These are phyloP conservation scores for Eucalyptus pumila DNA, from an alignment of 345 rosid genomes.

Conservation along the genomic window DNA sequence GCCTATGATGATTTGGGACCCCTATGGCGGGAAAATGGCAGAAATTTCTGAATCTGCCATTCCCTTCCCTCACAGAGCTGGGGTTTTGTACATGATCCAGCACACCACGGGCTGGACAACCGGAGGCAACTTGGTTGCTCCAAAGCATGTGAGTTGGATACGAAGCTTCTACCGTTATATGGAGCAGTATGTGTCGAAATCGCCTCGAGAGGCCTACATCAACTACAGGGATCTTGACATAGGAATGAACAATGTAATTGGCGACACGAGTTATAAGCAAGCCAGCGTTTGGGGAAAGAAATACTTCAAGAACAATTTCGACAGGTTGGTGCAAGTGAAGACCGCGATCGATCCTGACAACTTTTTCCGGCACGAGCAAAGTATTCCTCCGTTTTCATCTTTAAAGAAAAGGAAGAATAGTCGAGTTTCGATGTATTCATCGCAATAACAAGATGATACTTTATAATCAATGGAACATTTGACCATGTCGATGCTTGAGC, in stretches of 20 bases:
- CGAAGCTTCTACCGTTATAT: not conserved
- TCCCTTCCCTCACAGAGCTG: slow-evolving; percentile 33
- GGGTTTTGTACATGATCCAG: slow-evolving; percentile 9
- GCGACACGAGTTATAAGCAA: slow-evolving; percentile 2
- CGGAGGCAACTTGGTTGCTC: not conserved
- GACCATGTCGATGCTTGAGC: not conserved
- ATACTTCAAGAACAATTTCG: slow-evolving; percentile 1
- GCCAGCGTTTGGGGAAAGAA: slow-evolving; percentile 20
- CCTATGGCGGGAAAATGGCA: slow-evolving; percentile 31
- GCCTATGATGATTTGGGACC: not conserved
- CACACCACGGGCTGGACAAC: not conserved
- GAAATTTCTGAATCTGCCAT: slow-evolving; percentile 12
- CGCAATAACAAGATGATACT: not conserved
- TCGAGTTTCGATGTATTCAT: not conserved
- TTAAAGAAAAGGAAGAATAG: not conserved
- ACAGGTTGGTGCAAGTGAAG: slow-evolving; percentile 18
- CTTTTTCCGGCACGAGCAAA: not conserved
- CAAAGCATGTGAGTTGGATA: slow-evolving; percentile 9
- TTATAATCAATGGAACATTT: too few species aligned
- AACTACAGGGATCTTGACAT: not conserved
- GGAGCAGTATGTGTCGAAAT: not conserved
- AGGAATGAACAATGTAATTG: not conserved
- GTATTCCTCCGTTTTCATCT: not conserved
- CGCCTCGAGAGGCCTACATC: not conserved
- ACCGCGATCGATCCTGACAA: slow-evolving; percentile 16